Percentiles rank a stretch among this genome's conserved stretches.
phyloP scores from a whole-genome alignment of 2,329 filamentous ascomycete species.

The Cercospora janseana region DNA sequence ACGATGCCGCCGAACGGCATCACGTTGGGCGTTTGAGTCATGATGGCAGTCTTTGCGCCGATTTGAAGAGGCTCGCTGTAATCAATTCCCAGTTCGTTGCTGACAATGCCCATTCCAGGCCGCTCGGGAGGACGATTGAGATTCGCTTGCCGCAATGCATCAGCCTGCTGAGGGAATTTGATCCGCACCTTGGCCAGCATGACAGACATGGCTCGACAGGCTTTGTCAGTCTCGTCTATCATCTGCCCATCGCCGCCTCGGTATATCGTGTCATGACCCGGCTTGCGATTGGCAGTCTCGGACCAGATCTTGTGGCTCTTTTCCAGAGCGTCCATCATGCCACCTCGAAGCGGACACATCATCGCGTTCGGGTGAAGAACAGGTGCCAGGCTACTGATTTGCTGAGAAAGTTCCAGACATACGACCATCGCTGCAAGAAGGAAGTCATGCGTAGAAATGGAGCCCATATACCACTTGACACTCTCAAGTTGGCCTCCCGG shows the following conservation, averaged over 20 bases:
- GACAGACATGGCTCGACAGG: slow-evolving; percentile 34
- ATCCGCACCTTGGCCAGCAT: slow-evolving; percentile 36
- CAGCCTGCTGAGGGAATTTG: slow-evolving; percentile 24
- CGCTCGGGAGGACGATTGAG: neutral
- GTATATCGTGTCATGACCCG: slow-evolving; percentile 16
- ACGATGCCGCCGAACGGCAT: slow-evolving; percentile 20
- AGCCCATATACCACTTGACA: slow-evolving; percentile 49
- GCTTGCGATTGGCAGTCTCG: slow-evolving; percentile 20
- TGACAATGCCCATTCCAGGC: neutral
- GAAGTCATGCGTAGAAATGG: slow-evolving; percentile 49
- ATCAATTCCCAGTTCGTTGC: slow-evolving; percentile 9
- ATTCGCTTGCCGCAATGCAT: slow-evolving; percentile 1
- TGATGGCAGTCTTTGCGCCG: neutral
- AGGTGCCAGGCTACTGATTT: slow-evolving; percentile 26
- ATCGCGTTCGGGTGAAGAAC: slow-evolving; percentile 15
- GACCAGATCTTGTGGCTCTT: slow-evolving; percentile 37
- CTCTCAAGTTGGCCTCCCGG: slow-evolving; percentile 45
- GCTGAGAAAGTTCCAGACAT: slow-evolving; percentile 45
- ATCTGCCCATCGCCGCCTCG: slow-evolving; percentile 24
- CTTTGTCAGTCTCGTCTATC: slow-evolving; percentile 35
- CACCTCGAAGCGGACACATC: slow-evolving; percentile 29
- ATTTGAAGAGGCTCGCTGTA: neutral
- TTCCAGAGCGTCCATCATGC: slow-evolving; percentile 36
- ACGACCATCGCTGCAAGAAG: slow-evolving; percentile 51
- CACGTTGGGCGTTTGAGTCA: slow-evolving; percentile 1